Percentiles rank a stretch among this genome's conserved stretches.
Evolutionary conservation across 2,329 filamentous ascomycete genomes (phyloP).

Genomic region (Parasarocladium wereldwijsianum): DNA sequence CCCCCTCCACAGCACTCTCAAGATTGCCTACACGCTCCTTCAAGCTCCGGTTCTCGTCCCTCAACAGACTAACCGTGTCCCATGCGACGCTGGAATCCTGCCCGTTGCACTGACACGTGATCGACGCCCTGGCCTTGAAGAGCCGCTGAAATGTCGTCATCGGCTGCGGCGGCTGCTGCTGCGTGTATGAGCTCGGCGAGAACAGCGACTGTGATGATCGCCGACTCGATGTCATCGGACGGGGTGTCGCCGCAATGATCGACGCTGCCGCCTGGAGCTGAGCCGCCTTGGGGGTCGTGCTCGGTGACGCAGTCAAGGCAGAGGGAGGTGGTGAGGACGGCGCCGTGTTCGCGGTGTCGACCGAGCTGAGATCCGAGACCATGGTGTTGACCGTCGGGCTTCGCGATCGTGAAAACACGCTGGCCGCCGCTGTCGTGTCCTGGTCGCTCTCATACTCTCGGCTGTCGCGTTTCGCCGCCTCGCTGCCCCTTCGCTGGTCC

Average conservation of each 20-base stretch:
- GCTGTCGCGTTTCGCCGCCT: conserved; percentile 27
- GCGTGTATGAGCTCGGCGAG: no score
- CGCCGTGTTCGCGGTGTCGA: conserved; percentile 9
- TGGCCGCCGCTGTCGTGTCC: conserved; percentile 32
- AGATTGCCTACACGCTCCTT: conserved; percentile 44
- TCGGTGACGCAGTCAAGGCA: no score
- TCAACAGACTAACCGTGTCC: conserved; percentile 47
- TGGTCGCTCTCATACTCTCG: conserved; percentile 34
- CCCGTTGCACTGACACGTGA: conserved; percentile 37
- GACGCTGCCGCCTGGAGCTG: not conserved
- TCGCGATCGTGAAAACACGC: conserved; percentile 45
- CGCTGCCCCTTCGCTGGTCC: conserved; percentile 26
- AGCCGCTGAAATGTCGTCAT: conserved; percentile 25
- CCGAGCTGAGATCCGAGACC: conserved; percentile 15
- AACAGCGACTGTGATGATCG: no score
- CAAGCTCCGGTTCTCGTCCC: conserved; percentile 46
- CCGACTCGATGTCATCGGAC: no score
- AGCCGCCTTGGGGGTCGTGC: no score
- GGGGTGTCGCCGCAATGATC: conserved; percentile 11
- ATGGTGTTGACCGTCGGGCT: conserved; percentile 36
- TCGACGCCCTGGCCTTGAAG: conserved; percentile 16
- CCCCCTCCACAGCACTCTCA: conserved; percentile 45
- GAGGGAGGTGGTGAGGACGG: conserved; percentile 6
- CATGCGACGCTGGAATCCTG: conserved; percentile 45
- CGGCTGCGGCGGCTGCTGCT: conserved; percentile 20